phyloP scores from a whole-genome alignment of 2,329 filamentous ascomycete species.

The Sclerotiophoma versabilis region DNA sequence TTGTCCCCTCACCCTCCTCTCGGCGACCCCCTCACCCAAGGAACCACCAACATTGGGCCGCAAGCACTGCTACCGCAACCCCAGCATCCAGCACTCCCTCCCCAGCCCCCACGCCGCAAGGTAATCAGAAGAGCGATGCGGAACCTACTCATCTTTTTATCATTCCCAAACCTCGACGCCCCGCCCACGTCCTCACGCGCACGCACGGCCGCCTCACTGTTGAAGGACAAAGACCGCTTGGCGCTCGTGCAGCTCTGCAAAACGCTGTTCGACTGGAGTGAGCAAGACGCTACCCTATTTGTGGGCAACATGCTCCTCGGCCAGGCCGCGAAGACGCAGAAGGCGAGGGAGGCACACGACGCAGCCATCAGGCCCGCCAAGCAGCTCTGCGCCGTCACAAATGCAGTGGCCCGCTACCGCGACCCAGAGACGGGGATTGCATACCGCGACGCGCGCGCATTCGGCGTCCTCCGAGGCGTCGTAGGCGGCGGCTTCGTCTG shows the following conservation, averaged over 20 bases:
- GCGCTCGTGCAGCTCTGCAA: constrained; percentile 64
- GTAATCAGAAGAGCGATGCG: constrained; percentile 61
- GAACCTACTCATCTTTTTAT: constrained; percentile 64
- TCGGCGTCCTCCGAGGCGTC: constrained; percentile 80
- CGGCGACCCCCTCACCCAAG: constrained; percentile 32
- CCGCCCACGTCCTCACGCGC: constrained; percentile 51
- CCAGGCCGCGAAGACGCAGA: constrained; percentile 52
- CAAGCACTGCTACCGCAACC: constrained; percentile 33
- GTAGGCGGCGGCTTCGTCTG: constrained; percentile 78
- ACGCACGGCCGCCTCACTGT: constrained; percentile 55
- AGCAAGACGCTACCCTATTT: constrained; percentile 37
- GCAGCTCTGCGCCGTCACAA: constrained; percentile 77
- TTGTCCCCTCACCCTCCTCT: constrained; percentile 40
- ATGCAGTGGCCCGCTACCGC: constrained; percentile 78
- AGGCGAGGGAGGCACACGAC: constrained; percentile 43
- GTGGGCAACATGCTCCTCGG: constrained; percentile 52
- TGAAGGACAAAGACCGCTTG: constrained; percentile 51
- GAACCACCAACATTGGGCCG: constrained; percentile 21
- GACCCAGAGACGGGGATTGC: constrained; percentile 85
- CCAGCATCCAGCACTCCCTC: constrained; percentile 26
- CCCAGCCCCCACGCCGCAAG: constrained; percentile 36
- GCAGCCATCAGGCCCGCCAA: constrained; percentile 42
- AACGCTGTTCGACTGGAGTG: constrained; percentile 44
- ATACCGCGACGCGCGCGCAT: constrained; percentile 81
- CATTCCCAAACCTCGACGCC: constrained; percentile 53